Conservation (phyloP, 306 rosid species). For the Oxytropis ochrocephala region DNA sequence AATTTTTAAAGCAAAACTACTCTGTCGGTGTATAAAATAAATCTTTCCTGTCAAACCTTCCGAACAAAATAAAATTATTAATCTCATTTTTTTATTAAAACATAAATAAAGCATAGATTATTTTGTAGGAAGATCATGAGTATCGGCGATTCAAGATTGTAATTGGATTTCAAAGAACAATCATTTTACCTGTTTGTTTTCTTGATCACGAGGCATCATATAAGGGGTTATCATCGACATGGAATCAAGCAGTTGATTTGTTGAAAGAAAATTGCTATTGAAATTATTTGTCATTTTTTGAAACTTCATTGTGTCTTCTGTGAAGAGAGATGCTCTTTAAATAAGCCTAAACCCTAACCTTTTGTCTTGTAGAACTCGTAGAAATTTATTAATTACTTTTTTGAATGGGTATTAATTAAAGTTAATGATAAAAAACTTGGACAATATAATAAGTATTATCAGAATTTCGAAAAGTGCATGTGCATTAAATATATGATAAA, state of each 20-base stretch:
- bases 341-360: background rate
- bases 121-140: background rate
- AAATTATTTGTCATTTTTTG: background rate
- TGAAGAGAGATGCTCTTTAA: background rate
- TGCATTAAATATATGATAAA: background rate
- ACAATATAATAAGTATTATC: no score
- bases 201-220: background rate
- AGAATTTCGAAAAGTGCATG: background rate
- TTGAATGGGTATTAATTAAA: background rate
- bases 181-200: background rate
- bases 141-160: background rate
- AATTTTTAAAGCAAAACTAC: no score
- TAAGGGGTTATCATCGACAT: background rate
- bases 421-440: background rate
- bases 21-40: no score
- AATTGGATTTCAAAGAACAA: background rate
- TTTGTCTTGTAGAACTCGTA: background rate
- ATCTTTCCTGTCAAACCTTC: no score
- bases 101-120: no score
- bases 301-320: background rate
- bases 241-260: background rate
- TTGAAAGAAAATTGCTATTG: background rate
- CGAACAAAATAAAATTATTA: no score
- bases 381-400: background rate
- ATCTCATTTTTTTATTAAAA: no score